phyloP scores from a whole-genome alignment of 225 moss, liverwort and hornwort genomes.

The Thuidium tamariscinum region DNA sequence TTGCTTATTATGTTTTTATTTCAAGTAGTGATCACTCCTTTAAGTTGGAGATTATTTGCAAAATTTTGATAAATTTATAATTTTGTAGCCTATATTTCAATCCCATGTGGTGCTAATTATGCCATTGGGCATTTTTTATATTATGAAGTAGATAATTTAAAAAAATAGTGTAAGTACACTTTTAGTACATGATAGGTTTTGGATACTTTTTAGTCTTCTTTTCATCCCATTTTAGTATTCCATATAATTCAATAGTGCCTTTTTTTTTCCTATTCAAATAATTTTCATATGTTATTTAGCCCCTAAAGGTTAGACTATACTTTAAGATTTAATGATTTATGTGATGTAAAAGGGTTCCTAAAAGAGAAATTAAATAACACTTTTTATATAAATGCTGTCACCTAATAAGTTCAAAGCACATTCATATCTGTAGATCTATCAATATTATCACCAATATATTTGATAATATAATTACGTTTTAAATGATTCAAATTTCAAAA shows the following conservation, averaged over 20 bases:
- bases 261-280: background rate
- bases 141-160: too few relatives aligned
- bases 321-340: background rate
- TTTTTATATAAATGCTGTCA: background rate
- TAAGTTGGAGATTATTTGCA: background rate
- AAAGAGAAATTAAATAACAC: background rate
- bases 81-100: background rate
- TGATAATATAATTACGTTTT: background rate
- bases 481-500: background rate
- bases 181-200: background rate
- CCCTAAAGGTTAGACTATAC: fast-evolving
- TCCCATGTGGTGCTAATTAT: fast-evolving
- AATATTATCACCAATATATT: background rate
- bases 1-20: too few relatives aligned
- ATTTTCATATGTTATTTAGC: background rate
- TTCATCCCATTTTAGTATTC: background rate
- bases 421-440: too few relatives aligned
- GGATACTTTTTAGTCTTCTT: background rate
- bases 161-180: too few relatives aligned
- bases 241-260: background rate
- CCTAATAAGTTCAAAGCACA: background rate
- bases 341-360: fast-evolving
- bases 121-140: fast-evolving
- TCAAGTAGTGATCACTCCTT: background rate
- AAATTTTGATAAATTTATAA: background rate